phyloP scores from a whole-genome alignment of 1,284 basidiomycete genomes.

The Tilletiopsis washingtonensis region DNA sequence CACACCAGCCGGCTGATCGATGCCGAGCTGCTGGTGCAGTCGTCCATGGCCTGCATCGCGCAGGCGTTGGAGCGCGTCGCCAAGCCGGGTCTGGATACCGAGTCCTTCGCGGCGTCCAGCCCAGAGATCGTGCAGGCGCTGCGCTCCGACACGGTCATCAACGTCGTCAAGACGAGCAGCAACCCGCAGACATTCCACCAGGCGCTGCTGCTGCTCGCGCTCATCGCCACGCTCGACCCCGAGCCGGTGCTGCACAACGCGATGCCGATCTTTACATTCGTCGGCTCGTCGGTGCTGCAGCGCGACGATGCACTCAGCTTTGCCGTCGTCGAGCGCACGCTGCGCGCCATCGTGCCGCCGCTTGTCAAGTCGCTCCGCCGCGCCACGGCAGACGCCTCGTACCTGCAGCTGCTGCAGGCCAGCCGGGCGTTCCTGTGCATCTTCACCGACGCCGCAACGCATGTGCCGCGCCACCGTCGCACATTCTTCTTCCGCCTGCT shows the following conservation, averaged over 20 bases:
- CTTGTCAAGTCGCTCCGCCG: conserved; percentile 66
- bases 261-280: conserved; percentile 99
- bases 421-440: conserved; percentile 63
- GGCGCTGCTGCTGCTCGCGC: conserved; percentile 80
- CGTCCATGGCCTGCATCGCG: conserved; percentile 65
- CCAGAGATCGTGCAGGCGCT: conserved; percentile 31
- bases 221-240: conserved; percentile 72
- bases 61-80: conserved; percentile 56
- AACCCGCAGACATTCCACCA: conserved; percentile 94
- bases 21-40: conserved; percentile 76
- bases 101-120: conserved; percentile 8
- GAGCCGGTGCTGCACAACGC: conserved; percentile 87
- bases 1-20: conserved; percentile 55
- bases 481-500: conserved; percentile 86
- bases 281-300: conserved; percentile 93
- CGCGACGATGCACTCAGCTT: conserved; percentile 93
- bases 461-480: conserved; percentile 78
- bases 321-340: conserved; percentile 88
- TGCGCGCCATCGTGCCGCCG: conserved; percentile 86
- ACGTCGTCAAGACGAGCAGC: conserved; percentile 53
- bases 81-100: no score
- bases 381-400: conserved; percentile 14
- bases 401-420: conserved; percentile 30
- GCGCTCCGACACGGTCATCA: conserved; percentile 37
- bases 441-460: conserved; percentile 77